phyloP scores from a whole-genome alignment of 106 monocot genomes.

The Agapanthus africanus region DNA sequence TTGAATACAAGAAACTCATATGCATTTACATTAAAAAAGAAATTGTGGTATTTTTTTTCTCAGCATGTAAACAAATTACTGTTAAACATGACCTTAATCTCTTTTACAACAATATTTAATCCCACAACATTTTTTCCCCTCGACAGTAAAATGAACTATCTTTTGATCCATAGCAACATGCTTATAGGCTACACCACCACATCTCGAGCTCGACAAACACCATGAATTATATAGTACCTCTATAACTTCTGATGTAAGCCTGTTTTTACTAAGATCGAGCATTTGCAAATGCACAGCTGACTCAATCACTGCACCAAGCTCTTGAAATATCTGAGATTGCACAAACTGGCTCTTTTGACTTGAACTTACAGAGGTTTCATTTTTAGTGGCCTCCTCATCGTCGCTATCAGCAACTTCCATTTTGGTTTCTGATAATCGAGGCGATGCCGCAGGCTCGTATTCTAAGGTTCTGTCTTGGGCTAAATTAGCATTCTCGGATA shows the following conservation, averaged over 20 bases:
- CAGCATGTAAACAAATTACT: no score
- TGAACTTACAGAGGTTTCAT: conserved; percentile 15
- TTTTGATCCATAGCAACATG: conserved; percentile 34
- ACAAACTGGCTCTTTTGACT: conserved; percentile 1
- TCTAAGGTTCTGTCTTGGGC: conserved; percentile 22
- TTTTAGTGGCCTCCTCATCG: conserved; percentile 24
- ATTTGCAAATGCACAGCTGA: conserved; percentile 24
- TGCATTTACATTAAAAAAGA: no score
- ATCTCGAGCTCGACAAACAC: conserved; percentile 27
- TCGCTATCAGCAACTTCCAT: conserved; percentile 54
- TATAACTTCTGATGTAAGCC: conserved; percentile 17
- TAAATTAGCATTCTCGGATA: conserved; percentile 49
- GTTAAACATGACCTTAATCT: conserved; percentile 23
- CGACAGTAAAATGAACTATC: conserved; percentile 46
- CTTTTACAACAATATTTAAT: conserved; percentile 46
- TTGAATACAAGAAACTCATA: no score
- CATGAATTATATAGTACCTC: conserved; percentile 33
- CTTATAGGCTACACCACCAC: conserved; percentile 22
- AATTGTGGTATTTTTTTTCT: no score
- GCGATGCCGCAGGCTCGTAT: not conserved
- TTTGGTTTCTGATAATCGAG: conserved; percentile 6
- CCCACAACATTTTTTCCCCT: conserved; percentile 62
- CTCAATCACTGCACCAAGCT: conserved; percentile 27
- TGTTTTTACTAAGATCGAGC: conserved; percentile 49
- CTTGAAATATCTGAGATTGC: conserved; percentile 17